Percentiles rank a stretch among this genome's conserved stretches.
phyloP scores from a whole-genome alignment of 2,329 filamentous ascomycete genomes.

The Colletotrichum sidae region DNA sequence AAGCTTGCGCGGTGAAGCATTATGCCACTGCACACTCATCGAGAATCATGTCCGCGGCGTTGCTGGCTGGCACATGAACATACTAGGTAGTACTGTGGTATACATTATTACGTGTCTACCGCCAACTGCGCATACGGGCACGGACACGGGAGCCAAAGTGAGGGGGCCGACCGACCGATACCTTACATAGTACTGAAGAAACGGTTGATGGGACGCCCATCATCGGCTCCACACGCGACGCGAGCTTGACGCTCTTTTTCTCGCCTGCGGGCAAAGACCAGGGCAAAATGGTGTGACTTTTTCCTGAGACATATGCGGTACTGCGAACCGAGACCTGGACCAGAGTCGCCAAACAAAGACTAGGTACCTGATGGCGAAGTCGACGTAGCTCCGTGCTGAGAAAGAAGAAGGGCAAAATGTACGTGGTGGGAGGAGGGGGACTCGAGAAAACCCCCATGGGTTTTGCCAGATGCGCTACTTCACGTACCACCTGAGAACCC shows the following conservation, averaged over 20 bases:
- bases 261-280: constrained; percentile 7
- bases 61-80: background rate
- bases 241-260: background rate
- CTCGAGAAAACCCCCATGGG: constrained; percentile 17
- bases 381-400: constrained; percentile 9
- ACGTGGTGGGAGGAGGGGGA: constrained; percentile 14
- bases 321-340: constrained; percentile 21
- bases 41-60: too few relatives aligned
- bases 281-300: constrained; percentile 31
- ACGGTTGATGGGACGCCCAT: constrained; percentile 21
- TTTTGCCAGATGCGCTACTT: constrained; percentile 21
- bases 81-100: background rate
- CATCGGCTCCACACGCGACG: constrained; percentile 12
- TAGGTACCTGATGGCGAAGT: constrained; percentile 13
- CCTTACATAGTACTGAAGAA: constrained; percentile 10
- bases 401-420: constrained; percentile 12
- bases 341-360: constrained; percentile 14
- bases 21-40: too few relatives aligned
- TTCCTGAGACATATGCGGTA: constrained; percentile 18
- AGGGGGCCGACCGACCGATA: background rate
- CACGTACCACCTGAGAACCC: constrained; percentile 11
- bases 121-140: background rate
- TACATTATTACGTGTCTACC: background rate
- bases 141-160: constrained; percentile 11
- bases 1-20: too few relatives aligned